Percentiles rank a stretch among this genome's conserved stretches.
Evolutionary conservation across 192 early-diverging fungal species (phyloP).

Genomic region (Backusella westeae): DNA sequence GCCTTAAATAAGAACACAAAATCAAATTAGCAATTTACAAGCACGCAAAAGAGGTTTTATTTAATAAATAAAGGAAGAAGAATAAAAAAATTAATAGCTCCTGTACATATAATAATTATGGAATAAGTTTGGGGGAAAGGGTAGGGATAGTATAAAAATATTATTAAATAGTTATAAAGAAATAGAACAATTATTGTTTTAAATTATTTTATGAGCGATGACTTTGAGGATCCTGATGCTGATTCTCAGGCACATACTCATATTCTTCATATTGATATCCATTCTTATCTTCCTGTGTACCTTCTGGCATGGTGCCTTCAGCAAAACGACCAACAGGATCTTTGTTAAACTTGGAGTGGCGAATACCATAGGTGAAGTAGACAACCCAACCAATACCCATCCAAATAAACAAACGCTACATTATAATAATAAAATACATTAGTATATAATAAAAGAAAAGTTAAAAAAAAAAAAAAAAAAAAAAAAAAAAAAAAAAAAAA

Average conservation of each 20-base stretch:
- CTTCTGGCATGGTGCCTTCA: not conserved
- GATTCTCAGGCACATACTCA: not conserved
- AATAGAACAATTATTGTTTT: not conserved
- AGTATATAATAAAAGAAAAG: constrained; percentile 38
- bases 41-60: not conserved
- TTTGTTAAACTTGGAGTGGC: constrained; percentile 59
- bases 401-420: constrained; percentile 73
- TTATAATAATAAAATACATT: not conserved
- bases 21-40: not conserved
- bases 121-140: not conserved
- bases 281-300: not conserved
- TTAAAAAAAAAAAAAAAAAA: too few species aligned
- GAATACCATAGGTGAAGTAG: constrained; percentile 66
- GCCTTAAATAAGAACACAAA: not conserved
- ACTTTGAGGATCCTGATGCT: not conserved
- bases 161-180: constrained; percentile 5
- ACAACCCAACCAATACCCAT: constrained; percentile 71
- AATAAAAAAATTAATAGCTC: not conserved
- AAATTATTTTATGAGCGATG: not conserved
- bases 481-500: too few species aligned
- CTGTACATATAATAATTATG: constrained; percentile 4
- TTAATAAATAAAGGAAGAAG: not conserved
- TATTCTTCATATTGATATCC: constrained; percentile 11
- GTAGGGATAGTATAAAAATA: not conserved
- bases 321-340: constrained; percentile 27